phyloP scores from a whole-genome alignment of 768 basidiomycete species.

The Kwoniella sp. region DNA sequence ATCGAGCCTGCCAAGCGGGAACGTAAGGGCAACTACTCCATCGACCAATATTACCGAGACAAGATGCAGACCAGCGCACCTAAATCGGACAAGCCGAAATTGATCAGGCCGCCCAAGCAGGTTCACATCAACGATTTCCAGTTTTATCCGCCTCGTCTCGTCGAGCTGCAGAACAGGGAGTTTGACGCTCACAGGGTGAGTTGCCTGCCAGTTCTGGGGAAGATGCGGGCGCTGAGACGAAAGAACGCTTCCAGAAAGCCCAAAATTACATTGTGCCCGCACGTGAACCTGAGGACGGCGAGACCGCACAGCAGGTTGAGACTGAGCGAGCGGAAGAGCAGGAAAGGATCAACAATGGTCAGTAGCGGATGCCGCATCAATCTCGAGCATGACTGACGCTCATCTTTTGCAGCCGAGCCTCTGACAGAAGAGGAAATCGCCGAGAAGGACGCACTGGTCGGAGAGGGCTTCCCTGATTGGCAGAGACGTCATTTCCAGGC shows the following conservation, averaged over 20 bases:
- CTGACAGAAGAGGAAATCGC: constrained; percentile 81
- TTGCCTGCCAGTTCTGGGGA: too few relatives aligned
- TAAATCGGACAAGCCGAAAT: constrained; percentile 70
- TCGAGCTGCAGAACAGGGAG: constrained; percentile 81
- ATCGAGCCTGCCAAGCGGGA: constrained; percentile 85
- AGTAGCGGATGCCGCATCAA: constrained; percentile 10
- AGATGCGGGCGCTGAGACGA: too few relatives aligned
- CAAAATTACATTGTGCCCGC: constrained; percentile 52
- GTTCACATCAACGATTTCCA: constrained; percentile 88
- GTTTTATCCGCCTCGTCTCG: constrained; percentile 80
- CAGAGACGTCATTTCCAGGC: constrained; percentile 89
- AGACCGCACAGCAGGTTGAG: constrained; percentile 78
- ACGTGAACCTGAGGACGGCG: constrained; percentile 65
- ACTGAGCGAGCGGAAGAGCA: constrained; percentile 74
- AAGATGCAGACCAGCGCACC: constrained; percentile 73
- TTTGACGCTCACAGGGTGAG: constrained; percentile 50
- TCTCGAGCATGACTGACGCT: neutral
- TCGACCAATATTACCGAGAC: constrained; percentile 93
- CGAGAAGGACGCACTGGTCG: constrained; percentile 71
- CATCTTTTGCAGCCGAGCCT: constrained; percentile 63
- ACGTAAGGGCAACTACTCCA: constrained; percentile 80
- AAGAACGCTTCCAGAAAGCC: constrained; percentile 42
- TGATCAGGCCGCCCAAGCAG: constrained; percentile 83
- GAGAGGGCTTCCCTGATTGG: constrained; percentile 84
- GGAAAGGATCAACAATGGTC: constrained; percentile 80